These are phyloP conservation scores for Asterella californica DNA, from an alignment of 225 moss, liverwort and hornwort species.

Conservation along the genomic window DNA sequence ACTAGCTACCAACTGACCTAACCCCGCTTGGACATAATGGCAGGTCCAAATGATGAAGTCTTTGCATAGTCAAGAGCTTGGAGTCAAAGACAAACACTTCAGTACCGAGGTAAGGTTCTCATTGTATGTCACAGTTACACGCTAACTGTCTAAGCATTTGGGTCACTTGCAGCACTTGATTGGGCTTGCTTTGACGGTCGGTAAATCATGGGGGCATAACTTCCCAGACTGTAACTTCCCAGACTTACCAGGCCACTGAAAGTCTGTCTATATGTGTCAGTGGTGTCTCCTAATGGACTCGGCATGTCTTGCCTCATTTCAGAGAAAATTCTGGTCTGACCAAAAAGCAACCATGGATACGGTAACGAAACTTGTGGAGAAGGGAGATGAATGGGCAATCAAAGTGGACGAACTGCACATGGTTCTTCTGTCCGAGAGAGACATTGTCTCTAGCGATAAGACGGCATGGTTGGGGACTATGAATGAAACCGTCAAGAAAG, in stretches of 20 bases:
- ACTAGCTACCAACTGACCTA: background rate
- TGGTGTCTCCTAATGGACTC: background rate
- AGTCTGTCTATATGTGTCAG: background rate
- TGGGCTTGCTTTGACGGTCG: background rate
- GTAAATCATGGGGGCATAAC: background rate
- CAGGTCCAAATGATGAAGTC: slow-evolving; percentile 44
- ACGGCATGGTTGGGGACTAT: slow-evolving; percentile 40
- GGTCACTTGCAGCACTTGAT: background rate
- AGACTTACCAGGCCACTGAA: background rate
- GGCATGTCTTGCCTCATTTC: background rate
- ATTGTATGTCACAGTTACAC: background rate
- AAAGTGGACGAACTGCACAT: slow-evolving; percentile 44
- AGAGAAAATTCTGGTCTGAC: slow-evolving; percentile 45
- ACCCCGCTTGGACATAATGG: background rate
- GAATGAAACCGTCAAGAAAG: slow-evolving; percentile 39
- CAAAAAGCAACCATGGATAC: slow-evolving; percentile 43
- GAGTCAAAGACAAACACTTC: slow-evolving; percentile 41
- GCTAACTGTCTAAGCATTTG: no score
- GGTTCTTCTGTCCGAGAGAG: slow-evolving; percentile 35
- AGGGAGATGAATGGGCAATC: slow-evolving; percentile 51
- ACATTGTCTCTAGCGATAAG: slow-evolving; percentile 37
- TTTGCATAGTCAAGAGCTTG: slow-evolving; percentile 39
- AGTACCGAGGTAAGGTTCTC: slow-evolving; percentile 38
- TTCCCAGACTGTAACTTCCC: background rate
- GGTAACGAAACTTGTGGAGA: slow-evolving; percentile 34